Evolutionary conservation across 2,329 filamentous ascomycete genomes (phyloP), one percentile per base, ranked within the genome.

Genomic region (Fulvia fulva): DNA sequence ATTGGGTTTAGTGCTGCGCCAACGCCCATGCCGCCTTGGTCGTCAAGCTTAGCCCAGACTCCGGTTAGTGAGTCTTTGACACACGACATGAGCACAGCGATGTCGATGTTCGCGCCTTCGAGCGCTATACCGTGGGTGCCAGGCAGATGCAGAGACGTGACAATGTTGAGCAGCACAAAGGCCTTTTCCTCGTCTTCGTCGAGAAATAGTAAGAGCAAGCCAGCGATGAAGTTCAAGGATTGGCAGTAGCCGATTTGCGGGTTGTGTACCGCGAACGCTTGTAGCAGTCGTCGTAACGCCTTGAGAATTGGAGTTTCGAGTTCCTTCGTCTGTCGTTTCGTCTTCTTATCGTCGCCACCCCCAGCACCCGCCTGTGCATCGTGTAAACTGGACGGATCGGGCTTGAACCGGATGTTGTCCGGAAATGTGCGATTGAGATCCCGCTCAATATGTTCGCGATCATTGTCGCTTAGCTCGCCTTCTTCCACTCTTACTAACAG

Each of bases 171-270:
- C 70, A 97, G 84, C 84, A 92, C 91, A 70, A 97, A 97, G 2
- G 88, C 84, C 67, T 96, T 92, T 74, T 97, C 92, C 72, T 96
- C 93, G 3, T 89, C 87, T 83, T 84, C 69, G 62, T 79, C 74
- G 51, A 97, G 86, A 72, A 97, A 97, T 2, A 97, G 81, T 1
- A 97, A 84, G 1, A 97, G 80, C 53, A 97, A 82, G 3, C 92
- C 93, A 4, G 93, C 91, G 52, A 97, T 83, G 74, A 97, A 97
- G 74, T 97, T 97, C 28, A 97, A 83, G 21, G 90, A 95, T 73
- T 97, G 93, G 70, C 93, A 97, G 74, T 97, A 97, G 14, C 93
- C 93, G 65, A 97, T 95, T 55, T 84, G 84, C 0, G 93, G 91
- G 67, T 95, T 95, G 76, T 96, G 90, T 44, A 96, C 83, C 1